Evolutionary conservation across 2,329 filamentous ascomycete genomes (phyloP).

Genomic region (Cladophialophora yegresii): DNA sequence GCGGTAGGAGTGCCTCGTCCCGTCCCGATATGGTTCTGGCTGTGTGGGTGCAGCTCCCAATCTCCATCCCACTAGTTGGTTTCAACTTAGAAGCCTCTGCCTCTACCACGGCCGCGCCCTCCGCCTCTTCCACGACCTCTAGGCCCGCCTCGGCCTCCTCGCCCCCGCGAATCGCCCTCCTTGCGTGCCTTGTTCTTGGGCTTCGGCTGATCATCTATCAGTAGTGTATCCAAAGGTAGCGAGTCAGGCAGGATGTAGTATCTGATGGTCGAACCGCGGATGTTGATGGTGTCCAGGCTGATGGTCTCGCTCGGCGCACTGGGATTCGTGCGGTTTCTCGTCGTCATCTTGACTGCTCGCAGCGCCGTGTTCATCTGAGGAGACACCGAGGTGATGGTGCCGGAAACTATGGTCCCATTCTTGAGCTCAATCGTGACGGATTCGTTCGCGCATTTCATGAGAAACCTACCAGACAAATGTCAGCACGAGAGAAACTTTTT

Average conservation of each 20-base stretch:
- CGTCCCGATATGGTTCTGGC: background rate
- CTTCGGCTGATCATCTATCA: constrained; percentile 96
- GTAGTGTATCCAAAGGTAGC: constrained; percentile 87
- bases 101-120: constrained; percentile 57
- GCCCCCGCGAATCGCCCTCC: constrained; percentile 53
- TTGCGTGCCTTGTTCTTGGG: constrained; percentile 99
- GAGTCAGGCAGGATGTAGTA: constrained; percentile 97
- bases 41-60: background rate
- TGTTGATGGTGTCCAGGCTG: constrained; percentile 90
- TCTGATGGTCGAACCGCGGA: constrained; percentile 92
- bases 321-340: constrained; percentile 64
- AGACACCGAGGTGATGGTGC: constrained; percentile 93
- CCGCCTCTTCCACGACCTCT: constrained; percentile 57
- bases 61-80: background rate
- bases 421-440: constrained; percentile 98
- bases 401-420: constrained; percentile 95
- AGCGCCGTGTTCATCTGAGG: constrained; percentile 98
- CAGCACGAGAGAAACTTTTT: background rate
- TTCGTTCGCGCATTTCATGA: constrained; percentile 99
- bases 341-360: constrained; percentile 94
- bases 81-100: constrained; percentile 43
- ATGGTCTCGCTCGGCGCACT: constrained; percentile 63
- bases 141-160: constrained; percentile 48
- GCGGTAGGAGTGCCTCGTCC: background rate
- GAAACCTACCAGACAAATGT: constrained; percentile 64